Conservation (phyloP, 2,329 filamentous ascomycete species). For the Ilyonectria mors-panacis region DNA sequence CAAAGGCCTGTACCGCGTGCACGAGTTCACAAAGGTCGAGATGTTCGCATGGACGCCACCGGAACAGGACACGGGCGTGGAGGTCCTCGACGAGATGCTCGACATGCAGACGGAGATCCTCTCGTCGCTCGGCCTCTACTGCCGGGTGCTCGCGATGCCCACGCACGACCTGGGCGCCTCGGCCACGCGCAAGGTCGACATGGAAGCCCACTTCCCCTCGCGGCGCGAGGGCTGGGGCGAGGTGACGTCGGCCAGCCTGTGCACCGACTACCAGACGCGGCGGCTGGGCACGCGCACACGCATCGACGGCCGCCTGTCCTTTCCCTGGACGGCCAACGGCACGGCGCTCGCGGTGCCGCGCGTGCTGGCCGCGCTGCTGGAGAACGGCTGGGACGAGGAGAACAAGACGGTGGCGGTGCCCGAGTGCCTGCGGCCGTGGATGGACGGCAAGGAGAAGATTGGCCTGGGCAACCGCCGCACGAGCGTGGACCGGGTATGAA, state of each 20-base stretch:
- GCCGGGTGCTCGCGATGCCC: constrained; percentile 94
- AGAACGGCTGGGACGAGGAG: constrained; percentile 88
- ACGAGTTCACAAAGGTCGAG: constrained; percentile 99
- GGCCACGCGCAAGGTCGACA: constrained; percentile 89
- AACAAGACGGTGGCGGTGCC: constrained; percentile 80
- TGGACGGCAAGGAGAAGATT: constrained; percentile 82
- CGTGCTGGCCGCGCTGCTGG: constrained; percentile 88
- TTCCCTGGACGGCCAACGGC: constrained; percentile 93
- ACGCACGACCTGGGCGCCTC: constrained; percentile 89
- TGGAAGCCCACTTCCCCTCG: constrained; percentile 94
- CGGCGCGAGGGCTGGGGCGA: constrained; percentile 85
- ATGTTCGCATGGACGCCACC: constrained; percentile 93
- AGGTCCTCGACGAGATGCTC: constrained; percentile 87
- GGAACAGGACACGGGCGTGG: constrained; percentile 62
- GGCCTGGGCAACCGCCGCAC: constrained; percentile 53
- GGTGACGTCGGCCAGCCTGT: constrained; percentile 90
- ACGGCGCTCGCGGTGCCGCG: constrained; percentile 93
- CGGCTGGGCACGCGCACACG: constrained; percentile 83
- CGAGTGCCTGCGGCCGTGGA: constrained; percentile 84
- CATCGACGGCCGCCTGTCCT: constrained; percentile 71
- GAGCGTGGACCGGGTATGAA: constrained; percentile 49
- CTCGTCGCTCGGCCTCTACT: constrained; percentile 81
- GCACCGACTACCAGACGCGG: constrained; percentile 93
- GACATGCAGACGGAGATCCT: constrained; percentile 90
- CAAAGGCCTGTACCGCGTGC: constrained; percentile 95